Base-by-base conservation (phyloP, 768 basidiomycete species). In the Leucosporidium yakuticum region DNA sequence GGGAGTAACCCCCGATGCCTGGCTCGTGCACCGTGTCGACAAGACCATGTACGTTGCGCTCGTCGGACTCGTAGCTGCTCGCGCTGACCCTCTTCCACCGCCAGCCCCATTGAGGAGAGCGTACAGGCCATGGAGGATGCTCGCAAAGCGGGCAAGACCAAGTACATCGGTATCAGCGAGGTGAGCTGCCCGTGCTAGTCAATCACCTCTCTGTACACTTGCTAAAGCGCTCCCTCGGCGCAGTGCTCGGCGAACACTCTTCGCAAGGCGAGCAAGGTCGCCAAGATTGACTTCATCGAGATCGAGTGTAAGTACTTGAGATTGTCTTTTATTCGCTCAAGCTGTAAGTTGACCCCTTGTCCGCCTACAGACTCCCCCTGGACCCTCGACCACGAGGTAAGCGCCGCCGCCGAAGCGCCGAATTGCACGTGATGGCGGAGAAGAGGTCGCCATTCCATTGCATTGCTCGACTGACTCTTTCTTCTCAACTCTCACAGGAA, bases 91-190 rank as follows among this genome's bases (percentile, higher is more conserved):
- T 36, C 34, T 36, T 36, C 12, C 34, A 36, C 12, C 12, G 34
- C 48, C 14, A 60, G 54, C 25, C 71, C 71, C 2, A 58, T 73
- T 49, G 71, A 73, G 47, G 68, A 63, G 50, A 71, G 65, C 0
- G 77, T 81, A 65, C 69, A 76, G 55, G 78, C 77, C 21, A 80
- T 88, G n/a, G 78, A 77, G 20, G 79, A 74, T 7, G 76, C 87
- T 44, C 76, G 82, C 63, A 77, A 83, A 34, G 85, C 86, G 70
- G 85, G 85, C 19, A 80, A 83, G 65, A 83, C 87, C 76, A 80
- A 82, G 71, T 82, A 85, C 74, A 85, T 88, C 64, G 85, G 85
- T 4, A 71, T 88, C 64, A 84, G 83, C 1, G 86, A 86, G 75
- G 81, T 82, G 73, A 79, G 78, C 23, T 83, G 81, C 9, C 34